Evolutionary conservation across 805 yeast species (phyloP).

Genomic region (Candida xiaguanensis): DNA sequence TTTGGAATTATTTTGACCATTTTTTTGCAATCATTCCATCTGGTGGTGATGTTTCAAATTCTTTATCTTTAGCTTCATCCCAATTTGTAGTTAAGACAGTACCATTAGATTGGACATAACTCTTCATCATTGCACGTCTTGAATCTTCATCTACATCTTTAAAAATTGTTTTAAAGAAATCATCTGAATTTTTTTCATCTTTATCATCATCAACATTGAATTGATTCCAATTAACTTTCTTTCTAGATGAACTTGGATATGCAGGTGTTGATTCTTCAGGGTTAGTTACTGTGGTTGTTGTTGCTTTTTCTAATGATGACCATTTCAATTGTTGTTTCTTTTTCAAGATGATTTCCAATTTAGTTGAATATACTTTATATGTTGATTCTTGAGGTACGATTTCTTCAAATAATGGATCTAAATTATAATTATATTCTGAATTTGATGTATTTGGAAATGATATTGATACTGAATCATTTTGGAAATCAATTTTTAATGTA

Average conservation of each 20-base stretch:
- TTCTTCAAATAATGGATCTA: conserved; percentile 50
- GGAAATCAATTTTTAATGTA: conserved; percentile 38
- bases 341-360: conserved; percentile 62
- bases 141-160: conserved; percentile 84
- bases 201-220: conserved; percentile 45
- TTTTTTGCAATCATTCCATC: conserved; percentile 62
- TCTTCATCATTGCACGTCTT: conserved; percentile 92
- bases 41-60: conserved; percentile 69
- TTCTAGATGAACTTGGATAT: conserved; percentile 66
- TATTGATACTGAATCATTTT: conserved; percentile 32
- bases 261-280: conserved; percentile 11
- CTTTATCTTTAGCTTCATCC: conserved; percentile 72
- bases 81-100: conserved; percentile 92
- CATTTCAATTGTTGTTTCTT: conserved; percentile 50
- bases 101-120: conserved; percentile 89
- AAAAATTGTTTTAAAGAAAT: conserved; percentile 73
- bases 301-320: conserved; percentile 45
- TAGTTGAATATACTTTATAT: conserved; percentile 60
- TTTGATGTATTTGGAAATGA: conserved; percentile 46
- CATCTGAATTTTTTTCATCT: conserved; percentile 49
- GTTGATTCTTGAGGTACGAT: conserved; percentile 47
- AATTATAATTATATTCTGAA: conserved; percentile 54
- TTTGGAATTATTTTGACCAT: conserved; percentile 22
- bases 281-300: conserved; percentile 9
- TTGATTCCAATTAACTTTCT: conserved; percentile 65